Percentiles rank a stretch among this genome's conserved stretches.
Evolutionary conservation across 1,139 yeast genomes (phyloP).

Genomic region (Nakaseomyces sp.): DNA sequence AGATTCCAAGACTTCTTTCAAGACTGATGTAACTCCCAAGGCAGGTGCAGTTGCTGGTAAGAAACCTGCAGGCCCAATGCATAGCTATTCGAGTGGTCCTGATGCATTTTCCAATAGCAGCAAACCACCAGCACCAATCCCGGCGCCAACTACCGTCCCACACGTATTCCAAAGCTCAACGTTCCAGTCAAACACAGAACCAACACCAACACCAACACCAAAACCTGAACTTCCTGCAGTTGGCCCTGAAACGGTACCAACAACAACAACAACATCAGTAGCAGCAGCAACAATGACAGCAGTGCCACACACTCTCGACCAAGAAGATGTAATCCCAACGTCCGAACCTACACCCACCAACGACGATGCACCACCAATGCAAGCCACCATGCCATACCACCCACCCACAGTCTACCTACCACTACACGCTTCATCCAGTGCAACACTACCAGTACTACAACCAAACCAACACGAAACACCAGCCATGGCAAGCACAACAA

Average conservation of each 20-base stretch:
- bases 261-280: too few relatives aligned
- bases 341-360: background rate
- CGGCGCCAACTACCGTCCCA: background rate
- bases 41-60: background rate
- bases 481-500: background rate
- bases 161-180: background rate
- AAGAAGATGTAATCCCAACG: constrained; percentile 1
- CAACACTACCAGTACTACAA: background rate
- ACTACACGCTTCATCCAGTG: background rate
- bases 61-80: background rate
- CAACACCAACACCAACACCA: background rate
- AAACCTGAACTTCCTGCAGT: too few relatives aligned
- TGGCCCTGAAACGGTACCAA: too few relatives aligned
- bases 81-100: background rate
- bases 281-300: too few relatives aligned
- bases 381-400: background rate
- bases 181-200: background rate
- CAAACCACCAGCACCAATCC: constrained; percentile 2
- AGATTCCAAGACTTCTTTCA: background rate
- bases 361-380: background rate
- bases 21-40: background rate
- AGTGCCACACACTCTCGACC: too few relatives aligned
- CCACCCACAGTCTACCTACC: constrained; percentile 2
- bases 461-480: background rate
- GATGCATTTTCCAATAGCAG: constrained; percentile 3